Conservation (phyloP, 257 asterid species). For the Primulina tabacum region DNA sequence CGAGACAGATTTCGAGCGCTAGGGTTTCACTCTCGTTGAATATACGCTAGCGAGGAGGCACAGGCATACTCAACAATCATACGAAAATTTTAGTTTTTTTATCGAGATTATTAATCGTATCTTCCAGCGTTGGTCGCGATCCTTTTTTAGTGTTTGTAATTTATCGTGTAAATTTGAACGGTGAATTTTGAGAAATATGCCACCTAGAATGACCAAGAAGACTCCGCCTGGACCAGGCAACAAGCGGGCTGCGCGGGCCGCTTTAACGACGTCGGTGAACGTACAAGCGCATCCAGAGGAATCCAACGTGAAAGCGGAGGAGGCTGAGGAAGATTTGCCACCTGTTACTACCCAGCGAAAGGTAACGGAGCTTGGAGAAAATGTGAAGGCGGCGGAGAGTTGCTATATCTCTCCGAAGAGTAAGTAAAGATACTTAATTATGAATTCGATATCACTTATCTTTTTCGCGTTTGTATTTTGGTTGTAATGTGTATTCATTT, state of each 20-base stretch:
- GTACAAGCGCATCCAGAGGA: constrained; percentile 31
- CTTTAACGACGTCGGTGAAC: constrained; percentile 31
- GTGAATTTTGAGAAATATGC: constrained; percentile 42
- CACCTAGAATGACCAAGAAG: constrained; percentile 64
- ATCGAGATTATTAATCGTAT: background rate
- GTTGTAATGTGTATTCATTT: no score
- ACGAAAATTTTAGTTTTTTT: no score
- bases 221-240: constrained; percentile 73
- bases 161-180: background rate
- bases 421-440: constrained; percentile 21
- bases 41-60: background rate
- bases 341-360: background rate
- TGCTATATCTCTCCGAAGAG: constrained; percentile 29
- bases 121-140: background rate
- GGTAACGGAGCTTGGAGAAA: constrained; percentile 24
- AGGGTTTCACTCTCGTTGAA: background rate
- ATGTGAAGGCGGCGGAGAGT: constrained; percentile 18
- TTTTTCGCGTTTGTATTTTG: no score
- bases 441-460: background rate
- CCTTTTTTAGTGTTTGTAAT: no score
- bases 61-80: background rate
- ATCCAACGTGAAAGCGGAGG: constrained; percentile 37
- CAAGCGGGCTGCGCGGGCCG: constrained; percentile 55
- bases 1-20: background rate
- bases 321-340: constrained; percentile 14